A percentile compares a stretch with the other conserved stretches of the same genome.
phyloP scores from a whole-genome alignment of 2,329 filamentous ascomycete genomes.

The Penicillium sp. region DNA sequence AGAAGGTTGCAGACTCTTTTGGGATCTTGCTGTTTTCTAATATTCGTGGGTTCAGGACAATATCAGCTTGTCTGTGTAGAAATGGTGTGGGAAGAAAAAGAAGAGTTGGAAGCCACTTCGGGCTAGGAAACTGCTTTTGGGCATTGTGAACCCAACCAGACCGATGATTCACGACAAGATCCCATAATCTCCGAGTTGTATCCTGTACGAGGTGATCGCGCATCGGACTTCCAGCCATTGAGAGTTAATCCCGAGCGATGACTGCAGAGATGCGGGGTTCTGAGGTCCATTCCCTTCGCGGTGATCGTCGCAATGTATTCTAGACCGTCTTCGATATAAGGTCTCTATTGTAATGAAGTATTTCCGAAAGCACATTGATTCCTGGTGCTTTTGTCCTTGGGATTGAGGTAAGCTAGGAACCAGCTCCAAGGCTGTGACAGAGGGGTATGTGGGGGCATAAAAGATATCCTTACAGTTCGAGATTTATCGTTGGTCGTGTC shows the following conservation, averaged over 20 bases:
- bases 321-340: background rate
- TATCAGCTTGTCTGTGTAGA: constrained; percentile 2
- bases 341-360: background rate
- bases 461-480: too few species aligned
- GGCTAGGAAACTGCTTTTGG: background rate
- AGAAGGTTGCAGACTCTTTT: background rate
- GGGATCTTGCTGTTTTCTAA: background rate
- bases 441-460: too few species aligned
- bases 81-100: background rate
- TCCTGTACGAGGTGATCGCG: constrained; percentile 17
- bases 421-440: too few species aligned
- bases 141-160: constrained; percentile 18
- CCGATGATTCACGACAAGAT: constrained; percentile 6
- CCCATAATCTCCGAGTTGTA: constrained; percentile 16
- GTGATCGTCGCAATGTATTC: background rate
- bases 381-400: too few species aligned
- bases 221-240: constrained; percentile 10
- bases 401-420: too few species aligned
- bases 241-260: constrained; percentile 5
- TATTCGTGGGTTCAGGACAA: background rate
- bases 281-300: too few species aligned
- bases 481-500: too few species aligned
- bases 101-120: background rate
- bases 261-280: constrained; percentile 17
- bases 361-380: background rate